A percentile compares a stretch with the other conserved stretches of the same genome.
Evolutionary conservation across 129 eudicot species (phyloP).

Genomic region (Flaveria linearis): DNA sequence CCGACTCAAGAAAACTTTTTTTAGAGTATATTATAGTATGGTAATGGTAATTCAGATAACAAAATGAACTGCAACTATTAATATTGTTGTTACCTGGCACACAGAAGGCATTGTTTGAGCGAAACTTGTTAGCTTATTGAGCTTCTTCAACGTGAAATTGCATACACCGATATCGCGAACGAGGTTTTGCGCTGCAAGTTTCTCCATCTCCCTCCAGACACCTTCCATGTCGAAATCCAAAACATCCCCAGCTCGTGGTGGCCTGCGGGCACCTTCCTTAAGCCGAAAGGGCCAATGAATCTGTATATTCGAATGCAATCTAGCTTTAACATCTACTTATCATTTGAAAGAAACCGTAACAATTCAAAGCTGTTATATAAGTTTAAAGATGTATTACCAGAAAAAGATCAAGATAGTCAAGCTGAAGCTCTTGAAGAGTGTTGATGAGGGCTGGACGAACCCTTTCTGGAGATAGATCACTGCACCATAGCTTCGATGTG

Average conservation of each 20-base stretch:
- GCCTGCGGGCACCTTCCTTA: constrained; percentile 60
- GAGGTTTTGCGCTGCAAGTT: constrained; percentile 49
- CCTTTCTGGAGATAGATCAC: constrained; percentile 51
- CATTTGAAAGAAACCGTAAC: no score
- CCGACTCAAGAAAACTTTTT: no score
- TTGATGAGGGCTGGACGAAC: constrained; percentile 64
- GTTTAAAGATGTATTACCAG: constrained; percentile 34
- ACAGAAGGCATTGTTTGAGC: constrained; percentile 72
- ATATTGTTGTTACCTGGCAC: constrained; percentile 49
- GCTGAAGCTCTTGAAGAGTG: constrained; percentile 58
- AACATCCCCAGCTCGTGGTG: constrained; percentile 60
- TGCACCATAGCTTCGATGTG: constrained; percentile 67
- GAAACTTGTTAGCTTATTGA: constrained; percentile 46
- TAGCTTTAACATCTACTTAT: no score
- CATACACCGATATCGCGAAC: constrained; percentile 64
- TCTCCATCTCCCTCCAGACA: constrained; percentile 84
- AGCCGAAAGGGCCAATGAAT: constrained; percentile 78
- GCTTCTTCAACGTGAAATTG: constrained; percentile 59
- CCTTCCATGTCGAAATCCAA: constrained; percentile 79
- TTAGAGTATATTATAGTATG: no score
- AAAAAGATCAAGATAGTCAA: constrained; percentile 75
- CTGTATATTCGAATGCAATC: constrained; percentile 20
- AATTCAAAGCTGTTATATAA: not conserved
- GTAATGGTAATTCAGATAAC: no score
- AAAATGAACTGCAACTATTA: not conserved